These are phyloP conservation scores for Stephania cephalantha DNA, from an alignment of 164 flowering plant genomes.

Conservation along the genomic window DNA sequence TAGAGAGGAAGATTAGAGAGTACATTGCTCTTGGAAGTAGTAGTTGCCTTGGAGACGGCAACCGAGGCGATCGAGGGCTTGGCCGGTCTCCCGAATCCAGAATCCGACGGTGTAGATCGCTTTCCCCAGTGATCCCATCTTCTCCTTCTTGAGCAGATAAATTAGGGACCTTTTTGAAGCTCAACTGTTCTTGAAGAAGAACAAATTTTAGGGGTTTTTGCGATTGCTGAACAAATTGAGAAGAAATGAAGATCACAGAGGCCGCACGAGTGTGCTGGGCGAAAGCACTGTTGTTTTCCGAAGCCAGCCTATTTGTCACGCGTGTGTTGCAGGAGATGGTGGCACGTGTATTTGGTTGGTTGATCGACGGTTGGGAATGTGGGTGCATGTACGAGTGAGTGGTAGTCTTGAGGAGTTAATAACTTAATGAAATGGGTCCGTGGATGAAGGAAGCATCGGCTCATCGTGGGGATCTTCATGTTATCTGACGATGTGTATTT, in stretches of 20 bases:
- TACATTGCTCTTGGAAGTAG: conserved; percentile 70
- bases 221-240: neutral
- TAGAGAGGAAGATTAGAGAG: neutral
- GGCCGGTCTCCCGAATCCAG: conserved; percentile 92
- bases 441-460: no score
- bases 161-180: neutral
- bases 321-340: no score
- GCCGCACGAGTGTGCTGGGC: neutral
- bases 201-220: neutral
- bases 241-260: neutral
- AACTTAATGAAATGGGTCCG: no score
- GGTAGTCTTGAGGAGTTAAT: no score
- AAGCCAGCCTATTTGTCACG: no score
- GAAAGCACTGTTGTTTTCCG: no score
- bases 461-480: no score
- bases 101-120: conserved; percentile 82
- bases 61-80: conserved; percentile 88
- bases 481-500: no score
- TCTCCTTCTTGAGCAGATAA: conserved; percentile 2
- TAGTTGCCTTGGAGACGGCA: conserved; percentile 76
- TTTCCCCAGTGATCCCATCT: conserved; percentile 69
- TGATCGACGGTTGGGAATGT: no score
- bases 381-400: no score
- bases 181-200: neutral
- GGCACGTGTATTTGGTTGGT: no score